Base-by-base conservation (phyloP, 148 eudicot genomes). In the Fallopia convolvulus region DNA sequence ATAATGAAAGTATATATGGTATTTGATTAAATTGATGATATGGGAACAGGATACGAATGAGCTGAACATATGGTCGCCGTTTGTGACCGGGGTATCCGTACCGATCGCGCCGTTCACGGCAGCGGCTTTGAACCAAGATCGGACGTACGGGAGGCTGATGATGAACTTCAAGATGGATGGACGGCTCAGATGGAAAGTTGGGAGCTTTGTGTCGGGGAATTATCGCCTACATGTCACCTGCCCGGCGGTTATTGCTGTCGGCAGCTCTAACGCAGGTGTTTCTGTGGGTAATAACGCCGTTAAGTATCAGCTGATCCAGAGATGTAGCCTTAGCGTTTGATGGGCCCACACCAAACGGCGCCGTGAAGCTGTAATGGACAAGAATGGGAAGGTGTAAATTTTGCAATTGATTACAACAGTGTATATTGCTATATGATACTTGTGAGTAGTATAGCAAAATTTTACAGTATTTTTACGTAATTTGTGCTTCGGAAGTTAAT, bases 41-140 rank as follows among this genome's bases (percentile, higher is more conserved):
- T 26, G 56, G 4, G 21, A 9, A 73, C 93, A 93, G 63, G 93
- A 85, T 50, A 81, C 90, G 61, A 78, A 83, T 0, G 89, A 76
- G 36, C 41, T 32, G 8, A 84, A 81, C 74, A 83, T 89, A 7
- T 93, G 98, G 98, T 89, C 96, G 0, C 98, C 96, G 17, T 88
- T 88, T 41, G 14, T 93, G 4, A 83, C 76, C 23, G 98, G 98
- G 0, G 74, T 74, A 7, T 52, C 81, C 33, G 89, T 93, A 30
- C 97, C 95, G 2, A 88, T 93, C 3, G 95, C 97, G 0, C 97
- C 97, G 1, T 89, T 82, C 79, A 88, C 88, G 41, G 87, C 95
- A 0, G 39, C 79, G 1, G 76, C 85, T 11, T 79, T 93, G 3
- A 70, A 49, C 21, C 83, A 82, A 33, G 95, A 88, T 40, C 83